A percentile compares a stretch with the other conserved stretches of the same genome.
These are phyloP conservation scores for Rhodotorula sphaerocarpa DNA, from an alignment of 768 basidiomycete species.

Conservation along the genomic window DNA sequence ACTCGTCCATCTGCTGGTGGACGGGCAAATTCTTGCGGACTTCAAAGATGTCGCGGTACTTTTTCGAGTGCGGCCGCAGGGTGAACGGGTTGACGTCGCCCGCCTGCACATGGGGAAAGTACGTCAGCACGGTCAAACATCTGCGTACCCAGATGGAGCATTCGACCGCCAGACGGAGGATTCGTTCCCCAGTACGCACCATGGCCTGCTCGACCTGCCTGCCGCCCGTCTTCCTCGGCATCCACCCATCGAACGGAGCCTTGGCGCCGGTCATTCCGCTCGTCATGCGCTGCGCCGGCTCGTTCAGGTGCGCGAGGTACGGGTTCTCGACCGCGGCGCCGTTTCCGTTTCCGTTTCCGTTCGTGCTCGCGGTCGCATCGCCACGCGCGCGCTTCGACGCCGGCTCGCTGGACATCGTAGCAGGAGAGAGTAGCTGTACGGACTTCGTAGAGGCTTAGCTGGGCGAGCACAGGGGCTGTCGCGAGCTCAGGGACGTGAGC, in stretches of 20 bases:
- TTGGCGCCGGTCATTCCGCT: slow-evolving; percentile 11
- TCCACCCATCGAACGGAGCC: slow-evolving; percentile 63
- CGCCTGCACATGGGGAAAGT: slow-evolving; percentile 52
- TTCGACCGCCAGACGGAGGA: background rate
- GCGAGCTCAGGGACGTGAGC: no score
- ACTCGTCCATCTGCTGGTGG: slow-evolving; percentile 83
- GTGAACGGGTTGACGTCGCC: slow-evolving; percentile 83
- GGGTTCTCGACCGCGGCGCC: no score
- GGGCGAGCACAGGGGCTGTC: no score
- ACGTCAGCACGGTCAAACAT: no score
- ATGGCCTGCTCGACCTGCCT: slow-evolving; percentile 61
- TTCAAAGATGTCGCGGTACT: slow-evolving; percentile 80
- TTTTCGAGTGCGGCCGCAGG: slow-evolving; percentile 60
- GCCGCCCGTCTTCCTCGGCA: slow-evolving; percentile 61
- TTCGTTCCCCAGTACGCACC: no score
- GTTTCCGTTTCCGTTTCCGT: no score
- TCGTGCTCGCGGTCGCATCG: slow-evolving; percentile 2
- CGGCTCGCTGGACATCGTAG: slow-evolving; percentile 15
- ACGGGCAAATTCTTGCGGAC: slow-evolving; percentile 82
- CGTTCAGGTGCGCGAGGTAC: slow-evolving; percentile 50
- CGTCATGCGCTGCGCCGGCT: slow-evolving; percentile 7
- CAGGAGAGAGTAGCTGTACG: background rate
- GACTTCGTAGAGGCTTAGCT: no score
- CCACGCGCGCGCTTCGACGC: slow-evolving; percentile 23
- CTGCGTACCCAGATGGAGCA: background rate